A percentile compares a stretch with the other conserved stretches of the same genome.
Conservation (phyloP, 192 early-diverging fungal species). For the Obelidium mucronatum region DNA sequence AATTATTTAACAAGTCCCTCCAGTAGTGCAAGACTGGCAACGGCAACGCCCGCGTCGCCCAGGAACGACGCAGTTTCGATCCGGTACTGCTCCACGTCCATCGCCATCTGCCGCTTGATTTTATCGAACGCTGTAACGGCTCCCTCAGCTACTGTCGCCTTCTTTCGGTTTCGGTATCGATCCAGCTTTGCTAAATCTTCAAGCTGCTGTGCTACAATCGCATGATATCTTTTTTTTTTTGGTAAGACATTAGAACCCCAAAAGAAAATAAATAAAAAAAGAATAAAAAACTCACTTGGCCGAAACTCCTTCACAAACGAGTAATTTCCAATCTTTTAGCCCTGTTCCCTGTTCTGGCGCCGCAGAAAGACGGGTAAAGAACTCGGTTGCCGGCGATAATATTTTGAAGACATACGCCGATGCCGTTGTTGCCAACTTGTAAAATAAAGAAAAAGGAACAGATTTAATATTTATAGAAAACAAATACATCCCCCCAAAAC, state of each 20-base stretch:
- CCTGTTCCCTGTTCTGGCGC: background rate
- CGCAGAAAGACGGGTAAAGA: background rate
- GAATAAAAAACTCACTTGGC: background rate
- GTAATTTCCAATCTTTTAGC: constrained; percentile 9
- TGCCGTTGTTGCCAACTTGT: constrained; percentile 18
- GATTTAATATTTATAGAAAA: background rate
- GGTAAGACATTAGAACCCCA: background rate
- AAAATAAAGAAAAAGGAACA: background rate
- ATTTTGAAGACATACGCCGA: constrained; percentile 30
- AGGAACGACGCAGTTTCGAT: background rate
- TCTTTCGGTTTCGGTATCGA: constrained; percentile 6
- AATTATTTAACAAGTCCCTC: background rate
- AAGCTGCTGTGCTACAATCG: constrained; percentile 22
- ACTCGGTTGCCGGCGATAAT: constrained; percentile 26
- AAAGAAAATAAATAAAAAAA: background rate
- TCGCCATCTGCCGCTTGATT: constrained; percentile 17
- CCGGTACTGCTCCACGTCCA: constrained; percentile 24
- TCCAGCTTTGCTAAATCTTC: constrained; percentile 33
- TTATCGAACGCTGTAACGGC: constrained; percentile 24
- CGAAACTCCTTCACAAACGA: constrained; percentile 10
- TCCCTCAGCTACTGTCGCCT: constrained; percentile 1
- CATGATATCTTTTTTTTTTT: background rate
- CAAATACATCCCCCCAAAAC: background rate
- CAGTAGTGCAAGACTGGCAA: background rate
- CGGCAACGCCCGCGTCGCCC: background rate